Conservation (phyloP, 73 alveolate genomes). For the Diophrys sp. region DNA sequence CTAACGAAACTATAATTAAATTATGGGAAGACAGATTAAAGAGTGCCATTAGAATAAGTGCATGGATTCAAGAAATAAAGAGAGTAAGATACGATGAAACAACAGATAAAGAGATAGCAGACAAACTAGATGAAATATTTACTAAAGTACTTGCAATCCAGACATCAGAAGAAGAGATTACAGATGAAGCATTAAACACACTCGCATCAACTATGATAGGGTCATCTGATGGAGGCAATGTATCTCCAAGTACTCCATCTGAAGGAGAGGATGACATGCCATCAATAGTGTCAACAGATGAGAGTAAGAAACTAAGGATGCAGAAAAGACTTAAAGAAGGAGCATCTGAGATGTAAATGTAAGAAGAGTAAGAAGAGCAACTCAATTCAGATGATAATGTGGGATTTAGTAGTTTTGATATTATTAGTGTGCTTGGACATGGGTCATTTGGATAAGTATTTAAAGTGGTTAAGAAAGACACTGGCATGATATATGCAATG, state of each 20-base stretch:
- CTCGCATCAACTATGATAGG: no score
- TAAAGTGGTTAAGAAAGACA: conserved; percentile 78
- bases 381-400: conserved; percentile 17
- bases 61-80: conserved; percentile 34
- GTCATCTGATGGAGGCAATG: no score
- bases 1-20: conserved; percentile 14
- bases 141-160: not conserved
- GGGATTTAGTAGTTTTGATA: conserved; percentile 57
- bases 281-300: not conserved
- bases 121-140: not conserved
- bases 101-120: not conserved
- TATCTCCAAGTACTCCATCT: conserved; percentile 15
- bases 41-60: conserved; percentile 28
- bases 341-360: not conserved
- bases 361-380: not conserved
- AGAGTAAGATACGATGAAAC: conserved; percentile 2
- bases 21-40: conserved; percentile 42
- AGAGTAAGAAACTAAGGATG: not conserved
- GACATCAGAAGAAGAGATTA: conserved; percentile 8
- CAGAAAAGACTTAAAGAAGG: not conserved
- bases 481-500: conserved; percentile 87
- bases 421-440: conserved; percentile 65
- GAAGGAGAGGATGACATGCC: conserved; percentile 5
- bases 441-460: conserved; percentile 98
- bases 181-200: conserved; percentile 3